A percentile compares a stretch with the other conserved stretches of the same genome.
Conservation (phyloP, 352 stramenopile genomes). For the Phytophthora ramorum region DNA sequence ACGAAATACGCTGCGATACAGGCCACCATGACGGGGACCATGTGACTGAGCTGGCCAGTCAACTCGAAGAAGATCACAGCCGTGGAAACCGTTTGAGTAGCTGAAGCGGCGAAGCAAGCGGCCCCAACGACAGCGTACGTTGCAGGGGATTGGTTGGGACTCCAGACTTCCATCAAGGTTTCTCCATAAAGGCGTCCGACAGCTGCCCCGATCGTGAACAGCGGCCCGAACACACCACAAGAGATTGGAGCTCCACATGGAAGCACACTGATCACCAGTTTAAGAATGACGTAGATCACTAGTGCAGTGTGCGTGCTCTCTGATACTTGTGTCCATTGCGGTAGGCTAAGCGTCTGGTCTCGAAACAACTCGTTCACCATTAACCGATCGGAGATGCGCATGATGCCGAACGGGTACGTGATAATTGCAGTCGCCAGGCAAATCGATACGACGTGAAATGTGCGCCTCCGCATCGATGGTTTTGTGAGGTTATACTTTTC, state of each 20-base stretch:
- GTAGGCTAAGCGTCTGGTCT: slow-evolving; percentile 61
- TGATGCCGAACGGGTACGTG: slow-evolving; percentile 76
- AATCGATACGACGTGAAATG: slow-evolving; percentile 70
- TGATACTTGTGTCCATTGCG: slow-evolving; percentile 70
- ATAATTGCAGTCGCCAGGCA: slow-evolving; percentile 62
- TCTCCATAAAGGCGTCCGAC: slow-evolving; percentile 81
- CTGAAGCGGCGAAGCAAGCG: slow-evolving; percentile 90
- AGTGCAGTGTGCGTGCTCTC: slow-evolving; percentile 64
- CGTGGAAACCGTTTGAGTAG: slow-evolving; percentile 91
- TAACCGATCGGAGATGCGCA: slow-evolving; percentile 68
- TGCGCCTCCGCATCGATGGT: slow-evolving; percentile 56
- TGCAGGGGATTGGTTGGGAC: slow-evolving; percentile 72
- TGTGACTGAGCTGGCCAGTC: slow-evolving; percentile 82
- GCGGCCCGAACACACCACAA: slow-evolving; percentile 80
- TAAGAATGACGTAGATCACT: slow-evolving; percentile 76
- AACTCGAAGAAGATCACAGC: slow-evolving; percentile 90
- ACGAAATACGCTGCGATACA: slow-evolving; percentile 87
- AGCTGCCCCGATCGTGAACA: slow-evolving; percentile 85
- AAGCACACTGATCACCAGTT: slow-evolving; percentile 74
- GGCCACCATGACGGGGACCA: slow-evolving; percentile 84
- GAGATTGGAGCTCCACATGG: slow-evolving; percentile 78
- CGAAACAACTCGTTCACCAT: slow-evolving; percentile 86
- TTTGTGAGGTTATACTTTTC: slow-evolving; percentile 56
- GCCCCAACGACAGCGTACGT: slow-evolving; percentile 93
- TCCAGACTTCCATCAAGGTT: slow-evolving; percentile 80